Conservation (phyloP, 148 eudicot species). For the Fallopia convolvulus region DNA sequence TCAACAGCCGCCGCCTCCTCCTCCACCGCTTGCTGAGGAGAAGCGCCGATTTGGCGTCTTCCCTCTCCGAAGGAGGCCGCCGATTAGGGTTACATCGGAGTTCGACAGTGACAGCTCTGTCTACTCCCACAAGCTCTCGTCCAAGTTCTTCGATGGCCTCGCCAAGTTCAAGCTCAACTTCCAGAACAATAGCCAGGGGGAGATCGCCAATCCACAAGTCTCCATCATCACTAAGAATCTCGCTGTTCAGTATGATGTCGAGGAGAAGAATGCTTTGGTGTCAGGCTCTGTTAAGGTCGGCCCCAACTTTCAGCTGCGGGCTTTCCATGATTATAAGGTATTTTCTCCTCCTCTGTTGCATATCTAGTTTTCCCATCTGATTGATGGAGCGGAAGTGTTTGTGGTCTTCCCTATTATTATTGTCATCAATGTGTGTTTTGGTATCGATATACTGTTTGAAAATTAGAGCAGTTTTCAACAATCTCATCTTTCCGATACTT, state of each 20-base stretch:
- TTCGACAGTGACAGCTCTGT: slow-evolving; percentile 68
- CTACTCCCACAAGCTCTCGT: slow-evolving; percentile 63
- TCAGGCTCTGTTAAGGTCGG: slow-evolving; percentile 42
- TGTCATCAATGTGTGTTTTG: not conserved
- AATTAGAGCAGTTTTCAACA: not conserved
- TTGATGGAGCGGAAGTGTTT: not conserved
- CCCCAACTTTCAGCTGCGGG: slow-evolving; percentile 46
- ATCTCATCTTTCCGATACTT: not conserved
- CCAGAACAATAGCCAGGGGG: slow-evolving; percentile 48
- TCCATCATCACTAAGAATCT: slow-evolving; percentile 49
- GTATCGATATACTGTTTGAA: not conserved
- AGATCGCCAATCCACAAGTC: slow-evolving; percentile 55
- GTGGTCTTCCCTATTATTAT: not conserved
- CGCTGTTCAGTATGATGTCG: slow-evolving; percentile 57
- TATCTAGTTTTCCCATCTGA: not conserved
- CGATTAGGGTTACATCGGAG: slow-evolving; percentile 58
- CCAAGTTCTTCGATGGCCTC: slow-evolving; percentile 59
- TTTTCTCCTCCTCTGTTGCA: not conserved
- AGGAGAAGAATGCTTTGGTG: slow-evolving; percentile 55
- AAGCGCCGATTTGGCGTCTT: slow-evolving; percentile 17
- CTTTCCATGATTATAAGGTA: slow-evolving; percentile 64
- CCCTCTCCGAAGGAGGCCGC: slow-evolving; percentile 41
- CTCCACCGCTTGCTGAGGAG: slow-evolving; percentile 12
- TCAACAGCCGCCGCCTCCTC: slow-evolving; percentile 15
- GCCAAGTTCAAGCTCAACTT: slow-evolving; percentile 71